Conservation (phyloP, 2,329 filamentous ascomycete genomes). For the Fusarium compactum region DNA sequence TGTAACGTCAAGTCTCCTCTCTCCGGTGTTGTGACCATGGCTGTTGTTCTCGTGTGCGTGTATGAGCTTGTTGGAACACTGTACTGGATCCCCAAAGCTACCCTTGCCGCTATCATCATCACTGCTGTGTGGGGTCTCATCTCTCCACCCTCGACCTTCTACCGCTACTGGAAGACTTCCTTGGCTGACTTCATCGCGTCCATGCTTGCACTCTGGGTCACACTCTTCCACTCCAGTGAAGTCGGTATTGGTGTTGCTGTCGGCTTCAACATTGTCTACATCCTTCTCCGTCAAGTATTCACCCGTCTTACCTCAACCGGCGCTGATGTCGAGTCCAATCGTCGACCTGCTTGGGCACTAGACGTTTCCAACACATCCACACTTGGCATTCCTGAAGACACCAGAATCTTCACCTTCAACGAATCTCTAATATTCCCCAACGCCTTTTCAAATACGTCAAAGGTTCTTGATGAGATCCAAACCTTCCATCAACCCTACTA, state of each 20-base stretch:
- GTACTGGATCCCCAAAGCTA: slow-evolving; percentile 76
- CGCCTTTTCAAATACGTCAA: slow-evolving; percentile 64
- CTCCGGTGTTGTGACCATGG: slow-evolving; percentile 70
- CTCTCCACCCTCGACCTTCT: slow-evolving; percentile 68
- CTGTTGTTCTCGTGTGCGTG: slow-evolving; percentile 70
- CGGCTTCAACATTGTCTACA: slow-evolving; percentile 73
- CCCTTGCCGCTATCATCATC: slow-evolving; percentile 74
- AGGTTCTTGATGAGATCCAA: slow-evolving; percentile 62
- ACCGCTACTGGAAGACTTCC: slow-evolving; percentile 73
- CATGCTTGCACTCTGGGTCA: slow-evolving; percentile 74
- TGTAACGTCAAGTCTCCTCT: slow-evolving; percentile 72
- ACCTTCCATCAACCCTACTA: slow-evolving; percentile 58
- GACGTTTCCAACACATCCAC: slow-evolving; percentile 34
- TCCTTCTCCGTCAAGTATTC: slow-evolving; percentile 70
- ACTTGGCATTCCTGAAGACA: slow-evolving; percentile 58
- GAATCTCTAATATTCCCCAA: slow-evolving; percentile 73
- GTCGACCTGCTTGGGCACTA: slow-evolving; percentile 39
- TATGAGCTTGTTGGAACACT: slow-evolving; percentile 71
- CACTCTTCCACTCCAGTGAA: slow-evolving; percentile 70
- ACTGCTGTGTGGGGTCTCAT: slow-evolving; percentile 73
- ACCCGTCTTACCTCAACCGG: slow-evolving; percentile 52
- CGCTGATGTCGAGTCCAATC: slow-evolving; percentile 47
- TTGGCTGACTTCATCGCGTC: slow-evolving; percentile 73
- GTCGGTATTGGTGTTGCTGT: slow-evolving; percentile 70
- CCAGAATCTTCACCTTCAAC: slow-evolving; percentile 67